Percentiles rank a stretch among this genome's conserved stretches.
These are phyloP conservation scores for Catenaria anguillulae DNA, from an alignment of 371 early-diverging fungal genomes.

Conservation along the genomic window DNA sequence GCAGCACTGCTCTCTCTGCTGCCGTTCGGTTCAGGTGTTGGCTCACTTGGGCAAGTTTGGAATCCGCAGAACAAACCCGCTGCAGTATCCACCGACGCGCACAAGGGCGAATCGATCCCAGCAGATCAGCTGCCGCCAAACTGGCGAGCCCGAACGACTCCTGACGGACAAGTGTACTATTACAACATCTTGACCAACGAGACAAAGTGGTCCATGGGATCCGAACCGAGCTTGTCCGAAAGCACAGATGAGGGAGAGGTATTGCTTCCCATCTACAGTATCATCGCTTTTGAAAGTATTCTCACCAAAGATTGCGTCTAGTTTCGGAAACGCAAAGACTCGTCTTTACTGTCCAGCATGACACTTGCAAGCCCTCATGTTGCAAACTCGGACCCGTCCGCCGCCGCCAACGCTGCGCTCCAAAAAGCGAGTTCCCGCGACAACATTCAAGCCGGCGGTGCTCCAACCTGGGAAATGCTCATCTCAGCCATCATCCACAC, in stretches of 20 bases:
- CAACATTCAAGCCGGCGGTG: background rate
- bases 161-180: slow-evolving; percentile 1
- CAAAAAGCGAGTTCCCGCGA: too few relatives aligned
- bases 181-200: background rate
- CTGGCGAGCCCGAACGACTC: background rate
- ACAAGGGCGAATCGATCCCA: too few relatives aligned
- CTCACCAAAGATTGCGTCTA: too few relatives aligned
- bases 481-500: background rate
- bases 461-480: slow-evolving; percentile 2
- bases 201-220: background rate
- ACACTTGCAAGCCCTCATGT: background rate
- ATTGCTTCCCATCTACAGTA: background rate
- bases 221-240: background rate
- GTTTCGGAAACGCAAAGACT: background rate
- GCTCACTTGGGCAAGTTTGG: too few relatives aligned
- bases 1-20: too few relatives aligned
- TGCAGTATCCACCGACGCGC: too few relatives aligned
- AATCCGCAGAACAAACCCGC: too few relatives aligned
- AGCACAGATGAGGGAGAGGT: background rate
- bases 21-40: too few relatives aligned
- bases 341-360: too few relatives aligned
- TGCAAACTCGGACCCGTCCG: background rate
- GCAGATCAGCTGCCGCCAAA: background rate
- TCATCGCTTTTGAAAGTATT: background rate
- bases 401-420: background rate